These are phyloP conservation scores for Fraxinus platypoda DNA, from an alignment of 305 asterid genomes.

Conservation along the genomic window DNA sequence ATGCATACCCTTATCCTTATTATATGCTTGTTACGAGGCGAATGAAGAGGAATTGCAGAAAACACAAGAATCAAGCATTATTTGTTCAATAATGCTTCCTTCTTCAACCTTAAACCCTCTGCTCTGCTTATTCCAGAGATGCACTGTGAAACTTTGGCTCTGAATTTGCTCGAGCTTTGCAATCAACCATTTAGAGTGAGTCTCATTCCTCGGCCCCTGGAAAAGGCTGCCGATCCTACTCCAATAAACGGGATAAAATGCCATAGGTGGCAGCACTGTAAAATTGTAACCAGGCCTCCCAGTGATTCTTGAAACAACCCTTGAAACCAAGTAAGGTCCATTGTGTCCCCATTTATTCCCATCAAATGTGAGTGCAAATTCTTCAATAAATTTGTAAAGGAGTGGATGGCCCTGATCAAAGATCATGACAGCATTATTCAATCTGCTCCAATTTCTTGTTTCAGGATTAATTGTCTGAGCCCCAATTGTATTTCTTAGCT, in stretches of 20 bases:
- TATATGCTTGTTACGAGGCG: neutral
- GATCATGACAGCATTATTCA: slow-evolving; percentile 84
- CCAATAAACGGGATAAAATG: slow-evolving; percentile 93
- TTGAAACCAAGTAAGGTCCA: slow-evolving; percentile 88
- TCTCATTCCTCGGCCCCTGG: slow-evolving; percentile 45
- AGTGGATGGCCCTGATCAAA: slow-evolving; percentile 78
- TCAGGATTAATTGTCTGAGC: slow-evolving; percentile 62
- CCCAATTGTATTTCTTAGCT: slow-evolving; percentile 63
- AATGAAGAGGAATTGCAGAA: slow-evolving; percentile 41
- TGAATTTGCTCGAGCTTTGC: slow-evolving; percentile 55
- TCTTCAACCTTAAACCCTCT: slow-evolving; percentile 48
- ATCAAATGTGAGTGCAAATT: slow-evolving; percentile 78
- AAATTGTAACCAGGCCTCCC: slow-evolving; percentile 53
- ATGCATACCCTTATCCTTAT: slow-evolving; percentile 10
- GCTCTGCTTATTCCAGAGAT: slow-evolving; percentile 94
- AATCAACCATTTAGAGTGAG: slow-evolving; percentile 54
- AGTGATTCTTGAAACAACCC: slow-evolving; percentile 66
- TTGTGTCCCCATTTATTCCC: slow-evolving; percentile 96
- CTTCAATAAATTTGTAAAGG: slow-evolving; percentile 71
- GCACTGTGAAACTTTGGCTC: slow-evolving; percentile 60
- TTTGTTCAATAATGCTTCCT: slow-evolving; percentile 69
- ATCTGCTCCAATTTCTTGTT: slow-evolving; percentile 76
- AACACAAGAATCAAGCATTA: slow-evolving; percentile 47
- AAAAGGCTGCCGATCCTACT: slow-evolving; percentile 62
- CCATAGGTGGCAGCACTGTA: slow-evolving; percentile 61